Evolutionary conservation across 805 yeast species (phyloP), one percentile per base, ranked within the genome.

Genomic region (Hyphopichia homilentoma): DNA sequence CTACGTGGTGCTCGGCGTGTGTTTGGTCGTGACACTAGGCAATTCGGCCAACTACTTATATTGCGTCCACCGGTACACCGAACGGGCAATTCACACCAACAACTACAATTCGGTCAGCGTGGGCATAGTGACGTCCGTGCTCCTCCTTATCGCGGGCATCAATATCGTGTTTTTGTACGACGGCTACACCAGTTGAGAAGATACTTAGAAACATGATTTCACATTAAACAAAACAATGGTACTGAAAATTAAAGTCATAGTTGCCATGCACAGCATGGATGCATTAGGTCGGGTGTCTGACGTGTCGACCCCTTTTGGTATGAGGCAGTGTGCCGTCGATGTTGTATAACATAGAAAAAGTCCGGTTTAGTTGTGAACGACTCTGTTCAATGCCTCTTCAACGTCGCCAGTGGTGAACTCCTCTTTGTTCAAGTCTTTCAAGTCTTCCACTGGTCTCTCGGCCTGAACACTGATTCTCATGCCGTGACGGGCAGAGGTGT

Each of bases 401-500:
- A 27, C 13, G 20, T 22, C 34, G 19, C 34, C 34, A 8, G 11
- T 16, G 15, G 21, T 18, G 11, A 20, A 20, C 27, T 59, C 64
- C 31, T 59, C 65, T 38, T 52, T 55, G 37, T 65, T 63, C 38
- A 65, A 59, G 32, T 65, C 65, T 17, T 53, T 46, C 48, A 65
- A 54, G 33, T 61, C 50, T 34, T 54, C 66, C n/a, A 66, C 65
- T 2, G 93, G 90, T 51, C 81, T 67, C 55, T 84, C 90, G 13
- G 81, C 89, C 46, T 75, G 73, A 3, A 84, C 79, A 12, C 88
- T 81, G 36, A 83, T 73, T 56, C 90, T 73, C 50, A 79, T 77
- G 7, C 84, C 84, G 44, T 83, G 90, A 56, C 93, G 74, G 16
- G 76, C 67, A 24, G 70, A 74, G 12, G 82, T 79, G 28, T 73